phyloP scores from a whole-genome alignment of 805 yeast species.

The Myxozyma melibiosi region DNA sequence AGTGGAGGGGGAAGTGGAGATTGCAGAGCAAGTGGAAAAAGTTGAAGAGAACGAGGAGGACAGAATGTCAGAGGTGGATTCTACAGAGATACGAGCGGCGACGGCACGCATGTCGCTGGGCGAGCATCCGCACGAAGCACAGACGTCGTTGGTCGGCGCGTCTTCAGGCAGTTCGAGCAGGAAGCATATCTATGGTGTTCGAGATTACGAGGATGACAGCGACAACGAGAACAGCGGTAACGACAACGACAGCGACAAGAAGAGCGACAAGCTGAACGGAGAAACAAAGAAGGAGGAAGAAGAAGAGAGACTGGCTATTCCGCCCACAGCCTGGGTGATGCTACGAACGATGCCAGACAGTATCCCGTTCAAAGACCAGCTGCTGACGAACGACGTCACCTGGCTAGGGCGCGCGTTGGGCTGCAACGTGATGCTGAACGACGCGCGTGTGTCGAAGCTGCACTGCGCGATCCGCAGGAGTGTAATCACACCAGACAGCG shows the following conservation, averaged over 20 bases:
- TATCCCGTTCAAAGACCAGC: slow-evolving; percentile 51
- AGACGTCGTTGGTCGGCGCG: background rate
- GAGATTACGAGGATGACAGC: slow-evolving; percentile 33
- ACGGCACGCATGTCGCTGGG: slow-evolving; percentile 4
- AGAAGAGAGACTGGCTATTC: slow-evolving; percentile 38
- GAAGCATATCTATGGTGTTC: slow-evolving; percentile 28
- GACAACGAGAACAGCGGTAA: too few relatives aligned
- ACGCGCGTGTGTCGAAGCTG: slow-evolving; percentile 76
- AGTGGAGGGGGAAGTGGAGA: slow-evolving; percentile 23
- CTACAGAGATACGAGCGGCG: slow-evolving; percentile 5
- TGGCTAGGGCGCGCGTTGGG: slow-evolving; percentile 68
- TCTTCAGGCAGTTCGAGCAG: too few relatives aligned
- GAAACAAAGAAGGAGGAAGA: slow-evolving; percentile 11
- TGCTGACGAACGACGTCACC: slow-evolving; percentile 66
- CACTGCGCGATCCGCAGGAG: slow-evolving; percentile 72
- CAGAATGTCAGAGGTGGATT: background rate
- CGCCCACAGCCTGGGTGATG: slow-evolving; percentile 65
- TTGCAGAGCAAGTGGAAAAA: slow-evolving; percentile 39
- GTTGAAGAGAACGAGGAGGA: slow-evolving; percentile 39
- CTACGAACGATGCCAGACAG: slow-evolving; percentile 56
- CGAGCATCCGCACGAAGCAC: too few relatives aligned
- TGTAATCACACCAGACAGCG: background rate
- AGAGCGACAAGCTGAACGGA: too few relatives aligned
- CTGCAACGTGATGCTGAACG: slow-evolving; percentile 60
- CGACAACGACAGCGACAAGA: too few relatives aligned